Evolutionary conservation across 208 protist species (phyloP).

Genomic region (Acanthamoeba castellanii): DNA sequence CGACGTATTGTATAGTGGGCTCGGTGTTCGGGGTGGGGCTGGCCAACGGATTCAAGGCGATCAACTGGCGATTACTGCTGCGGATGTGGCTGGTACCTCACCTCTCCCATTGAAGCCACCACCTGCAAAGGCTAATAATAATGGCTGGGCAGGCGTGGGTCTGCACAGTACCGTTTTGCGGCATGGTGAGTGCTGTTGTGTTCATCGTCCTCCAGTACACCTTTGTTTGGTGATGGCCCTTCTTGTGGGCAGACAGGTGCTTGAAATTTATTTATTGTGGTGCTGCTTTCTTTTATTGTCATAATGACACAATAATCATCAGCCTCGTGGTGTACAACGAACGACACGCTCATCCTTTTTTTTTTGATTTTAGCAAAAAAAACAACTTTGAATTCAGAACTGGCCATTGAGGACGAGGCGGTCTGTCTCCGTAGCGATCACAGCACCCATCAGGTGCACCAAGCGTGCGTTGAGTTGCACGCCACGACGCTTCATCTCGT

Average conservation of each 20-base stretch:
- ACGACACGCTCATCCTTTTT: too few relatives aligned
- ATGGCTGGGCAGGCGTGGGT: background rate
- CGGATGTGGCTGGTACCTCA: slow-evolving; percentile 15
- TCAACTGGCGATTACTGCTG: slow-evolving; percentile 29
- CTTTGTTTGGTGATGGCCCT: slow-evolving; percentile 2
- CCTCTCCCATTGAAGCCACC: background rate
- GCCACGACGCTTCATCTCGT: slow-evolving; percentile 2
- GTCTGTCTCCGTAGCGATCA: background rate
- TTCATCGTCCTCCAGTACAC: background rate
- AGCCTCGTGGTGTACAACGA: too few relatives aligned
- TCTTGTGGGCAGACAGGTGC: too few relatives aligned
- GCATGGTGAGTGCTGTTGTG: slow-evolving; percentile 38
- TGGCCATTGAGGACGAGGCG: background rate
- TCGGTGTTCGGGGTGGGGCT: background rate
- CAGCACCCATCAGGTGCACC: background rate
- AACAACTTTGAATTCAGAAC: background rate
- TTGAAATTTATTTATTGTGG: too few relatives aligned
- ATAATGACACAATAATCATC: too few relatives aligned
- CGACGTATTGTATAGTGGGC: slow-evolving; percentile 56
- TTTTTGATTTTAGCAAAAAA: too few relatives aligned
- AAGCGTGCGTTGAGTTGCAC: background rate
- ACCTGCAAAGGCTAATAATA: background rate
- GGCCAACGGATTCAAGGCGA: background rate
- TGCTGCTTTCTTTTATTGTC: too few relatives aligned
- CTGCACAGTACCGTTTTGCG: slow-evolving; percentile 20